A percentile compares a stretch with the other conserved stretches of the same genome.
These are phyloP conservation scores for Taphrina flavorubra DNA, from an alignment of 1,139 yeast species.

Conservation along the genomic window DNA sequence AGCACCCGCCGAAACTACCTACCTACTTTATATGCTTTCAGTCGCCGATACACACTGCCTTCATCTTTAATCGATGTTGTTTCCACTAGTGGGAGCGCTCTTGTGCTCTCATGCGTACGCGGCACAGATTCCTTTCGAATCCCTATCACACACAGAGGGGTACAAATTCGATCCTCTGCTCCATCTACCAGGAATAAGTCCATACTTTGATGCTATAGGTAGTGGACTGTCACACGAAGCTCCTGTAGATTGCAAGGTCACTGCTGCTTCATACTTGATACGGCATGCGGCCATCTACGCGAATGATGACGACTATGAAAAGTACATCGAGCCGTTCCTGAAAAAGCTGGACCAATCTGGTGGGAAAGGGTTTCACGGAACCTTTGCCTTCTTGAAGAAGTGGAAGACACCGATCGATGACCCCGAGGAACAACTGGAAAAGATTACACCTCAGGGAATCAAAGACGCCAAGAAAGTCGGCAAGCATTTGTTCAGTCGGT, in stretches of 20 bases:
- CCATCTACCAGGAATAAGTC: slow-evolving; percentile 37
- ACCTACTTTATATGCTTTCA: too few species aligned
- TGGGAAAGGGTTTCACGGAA: slow-evolving; percentile 28
- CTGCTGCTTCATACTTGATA: slow-evolving; percentile 37
- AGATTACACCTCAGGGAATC: slow-evolving; percentile 37
- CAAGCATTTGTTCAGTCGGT: slow-evolving; percentile 33
- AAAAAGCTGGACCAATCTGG: slow-evolving; percentile 21
- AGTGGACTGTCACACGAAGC: slow-evolving; percentile 30
- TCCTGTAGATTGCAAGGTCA: slow-evolving; percentile 33
- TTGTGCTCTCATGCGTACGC: slow-evolving; percentile 8
- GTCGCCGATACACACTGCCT: neutral
- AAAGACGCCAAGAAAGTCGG: slow-evolving; percentile 33
- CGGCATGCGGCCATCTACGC: slow-evolving; percentile 40
- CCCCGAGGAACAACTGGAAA: slow-evolving; percentile 26
- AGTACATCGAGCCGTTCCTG: slow-evolving; percentile 35
- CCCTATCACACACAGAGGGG: slow-evolving; percentile 31
- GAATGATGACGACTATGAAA: slow-evolving; percentile 36
- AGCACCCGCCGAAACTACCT: too few species aligned
- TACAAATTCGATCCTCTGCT: slow-evolving; percentile 34
- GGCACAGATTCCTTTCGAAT: slow-evolving; percentile 23
- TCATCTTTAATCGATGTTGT: neutral
- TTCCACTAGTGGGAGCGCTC: neutral
- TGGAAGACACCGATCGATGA: slow-evolving; percentile 34
- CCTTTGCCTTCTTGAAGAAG: slow-evolving; percentile 20
- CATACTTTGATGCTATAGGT: slow-evolving; percentile 40